Percentiles rank a stretch among this genome's conserved stretches.
phyloP scores from a whole-genome alignment of 768 basidiomycete species.

The Mycena rosella region DNA sequence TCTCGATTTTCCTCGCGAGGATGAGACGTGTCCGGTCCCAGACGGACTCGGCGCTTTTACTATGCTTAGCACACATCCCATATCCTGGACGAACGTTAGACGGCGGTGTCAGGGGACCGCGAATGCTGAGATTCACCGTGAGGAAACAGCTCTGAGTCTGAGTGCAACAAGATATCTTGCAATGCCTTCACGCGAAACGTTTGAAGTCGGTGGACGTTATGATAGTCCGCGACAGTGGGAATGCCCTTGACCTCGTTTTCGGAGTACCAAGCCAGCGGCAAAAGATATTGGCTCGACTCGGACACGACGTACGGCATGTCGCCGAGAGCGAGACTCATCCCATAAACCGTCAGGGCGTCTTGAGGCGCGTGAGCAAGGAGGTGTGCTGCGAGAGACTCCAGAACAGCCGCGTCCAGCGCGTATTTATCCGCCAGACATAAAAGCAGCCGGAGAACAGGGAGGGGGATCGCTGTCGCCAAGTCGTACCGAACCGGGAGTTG shows the following conservation, averaged over 20 bases:
- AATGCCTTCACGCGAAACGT: conserved; percentile 66
- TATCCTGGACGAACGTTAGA: conserved; percentile 55
- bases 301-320: conserved; percentile 64
- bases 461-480: conserved; percentile 66
- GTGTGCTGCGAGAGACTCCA: conserved; percentile 61
- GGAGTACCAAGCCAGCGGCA: conserved; percentile 69
- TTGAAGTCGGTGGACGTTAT: conserved; percentile 73
- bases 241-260: conserved; percentile 64
- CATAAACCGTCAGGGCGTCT: conserved; percentile 72
- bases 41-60: conserved; percentile 52
- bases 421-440: conserved; percentile 78
- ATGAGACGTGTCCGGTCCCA: conserved; percentile 68
- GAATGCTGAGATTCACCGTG: conserved; percentile 57
- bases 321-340: conserved; percentile 59
- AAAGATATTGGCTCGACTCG: conserved; percentile 69
- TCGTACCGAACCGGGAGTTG: conserved; percentile 53
- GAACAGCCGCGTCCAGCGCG: conserved; percentile 57
- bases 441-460: conserved; percentile 71
- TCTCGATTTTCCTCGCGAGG: conserved; percentile 63
- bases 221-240: conserved; percentile 71
- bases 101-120: background rate
- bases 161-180: conserved; percentile 62
- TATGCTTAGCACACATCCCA: conserved; percentile 69
- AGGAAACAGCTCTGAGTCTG: conserved; percentile 79
- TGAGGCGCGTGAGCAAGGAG: conserved; percentile 64